Evolutionary conservation across 2,329 filamentous ascomycete genomes (phyloP).

Genomic region (Stenocarpella maydis): DNA sequence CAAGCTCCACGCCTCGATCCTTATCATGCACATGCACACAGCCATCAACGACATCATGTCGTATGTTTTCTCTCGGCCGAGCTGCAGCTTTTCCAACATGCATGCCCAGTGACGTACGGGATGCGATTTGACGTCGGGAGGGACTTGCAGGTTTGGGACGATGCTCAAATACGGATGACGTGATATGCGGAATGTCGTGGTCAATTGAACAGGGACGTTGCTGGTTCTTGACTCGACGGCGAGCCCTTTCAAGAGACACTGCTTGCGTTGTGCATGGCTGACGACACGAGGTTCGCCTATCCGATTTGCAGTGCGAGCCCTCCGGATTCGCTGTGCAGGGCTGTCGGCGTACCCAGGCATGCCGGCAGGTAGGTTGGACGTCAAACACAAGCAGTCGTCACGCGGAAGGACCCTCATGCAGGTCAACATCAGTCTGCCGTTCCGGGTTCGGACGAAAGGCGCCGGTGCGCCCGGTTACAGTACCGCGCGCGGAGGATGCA

Average conservation of each 20-base stretch:
- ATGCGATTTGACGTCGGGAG: background rate
- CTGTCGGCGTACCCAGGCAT: background rate
- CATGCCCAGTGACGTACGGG: too few species aligned
- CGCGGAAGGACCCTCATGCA: slow-evolving; percentile 1
- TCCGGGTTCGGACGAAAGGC: slow-evolving; percentile 3
- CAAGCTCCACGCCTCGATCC: slow-evolving; percentile 4
- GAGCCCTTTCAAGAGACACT: slow-evolving; percentile 2
- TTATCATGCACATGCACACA: slow-evolving; percentile 11
- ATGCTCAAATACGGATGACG: background rate
- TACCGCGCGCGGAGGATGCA: background rate
- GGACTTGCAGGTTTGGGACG: background rate
- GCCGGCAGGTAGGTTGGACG: background rate
- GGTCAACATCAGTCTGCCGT: background rate
- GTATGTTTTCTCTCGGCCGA: background rate
- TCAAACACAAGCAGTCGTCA: slow-evolving; percentile 14
- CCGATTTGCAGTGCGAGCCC: background rate
- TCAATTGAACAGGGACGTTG: slow-evolving; percentile 3
- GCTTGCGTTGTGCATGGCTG: slow-evolving; percentile 9
- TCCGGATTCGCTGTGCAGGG: background rate
- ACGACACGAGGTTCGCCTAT: background rate
- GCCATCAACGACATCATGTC: background rate
- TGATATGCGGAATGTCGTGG: slow-evolving; percentile 10
- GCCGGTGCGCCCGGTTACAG: too few species aligned
- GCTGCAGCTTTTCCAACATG: background rate
- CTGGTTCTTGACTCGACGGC: background rate